These are phyloP conservation scores for Suhomyces taliae DNA, from an alignment of 1,139 yeast genomes.

Conservation along the genomic window DNA sequence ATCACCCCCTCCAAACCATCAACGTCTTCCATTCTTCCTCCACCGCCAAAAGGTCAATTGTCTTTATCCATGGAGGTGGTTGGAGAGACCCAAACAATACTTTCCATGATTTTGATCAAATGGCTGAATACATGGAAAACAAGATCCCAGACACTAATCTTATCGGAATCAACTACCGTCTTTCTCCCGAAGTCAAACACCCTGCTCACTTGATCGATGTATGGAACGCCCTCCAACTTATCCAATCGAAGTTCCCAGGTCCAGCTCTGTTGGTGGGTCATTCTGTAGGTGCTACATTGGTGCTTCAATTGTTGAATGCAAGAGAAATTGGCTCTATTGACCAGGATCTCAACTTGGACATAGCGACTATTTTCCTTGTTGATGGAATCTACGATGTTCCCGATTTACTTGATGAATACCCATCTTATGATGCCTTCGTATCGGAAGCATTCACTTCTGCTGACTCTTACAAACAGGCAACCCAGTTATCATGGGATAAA, in stretches of 20 bases:
- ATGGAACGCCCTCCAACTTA: conserved; percentile 37
- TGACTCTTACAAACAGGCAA: conserved; percentile 23
- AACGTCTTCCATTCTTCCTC: conserved; percentile 15
- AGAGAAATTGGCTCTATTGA: not conserved
- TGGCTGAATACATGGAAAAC: conserved; percentile 25
- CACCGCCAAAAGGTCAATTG: conserved; percentile 19
- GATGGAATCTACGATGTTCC: conserved; percentile 55
- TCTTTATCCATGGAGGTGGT: conserved; percentile 86
- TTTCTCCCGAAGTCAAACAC: conserved; percentile 62
- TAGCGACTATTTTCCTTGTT: conserved; percentile 21
- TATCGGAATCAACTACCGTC: conserved; percentile 63
- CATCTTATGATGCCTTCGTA: conserved; percentile 43
- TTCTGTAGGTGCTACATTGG: conserved; percentile 78
- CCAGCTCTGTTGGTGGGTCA: conserved; percentile 58
- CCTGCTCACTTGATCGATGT: conserved; percentile 68
- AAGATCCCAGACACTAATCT: conserved; percentile 18
- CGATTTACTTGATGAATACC: conserved; percentile 43
- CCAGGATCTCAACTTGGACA: not conserved
- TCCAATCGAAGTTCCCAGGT: conserved; percentile 20
- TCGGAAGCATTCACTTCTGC: conserved; percentile 38
- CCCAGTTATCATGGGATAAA: conserved; percentile 23
- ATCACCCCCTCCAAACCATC: conserved; percentile 19
- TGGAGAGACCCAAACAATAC: conserved; percentile 77
- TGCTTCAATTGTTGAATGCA: conserved; percentile 52
- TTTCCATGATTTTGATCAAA: conserved; percentile 49